Evolutionary conservation across 768 basidiomycete genomes (phyloP).

Genomic region (Boletales sp.): DNA sequence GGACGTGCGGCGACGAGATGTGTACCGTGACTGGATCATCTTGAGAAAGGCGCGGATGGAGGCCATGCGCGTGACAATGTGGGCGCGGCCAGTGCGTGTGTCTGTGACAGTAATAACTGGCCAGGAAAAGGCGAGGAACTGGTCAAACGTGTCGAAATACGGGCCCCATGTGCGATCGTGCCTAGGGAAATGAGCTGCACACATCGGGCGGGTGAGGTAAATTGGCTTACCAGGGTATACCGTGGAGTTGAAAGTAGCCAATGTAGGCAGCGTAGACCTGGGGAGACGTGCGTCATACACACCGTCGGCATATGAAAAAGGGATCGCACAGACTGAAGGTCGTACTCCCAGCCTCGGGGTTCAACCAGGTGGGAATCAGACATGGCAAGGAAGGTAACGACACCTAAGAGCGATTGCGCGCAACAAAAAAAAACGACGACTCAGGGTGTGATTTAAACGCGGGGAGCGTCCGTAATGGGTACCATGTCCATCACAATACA

Average conservation of each 20-base stretch:
- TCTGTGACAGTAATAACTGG: constrained; percentile 78
- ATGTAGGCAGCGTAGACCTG: constrained; percentile 74
- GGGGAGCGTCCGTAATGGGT: neutral
- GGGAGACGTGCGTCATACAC: neutral
- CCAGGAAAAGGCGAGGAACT: constrained; percentile 80
- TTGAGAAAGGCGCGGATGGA: constrained; percentile 73
- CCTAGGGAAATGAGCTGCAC: constrained; percentile 36
- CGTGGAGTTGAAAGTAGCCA: constrained; percentile 70
- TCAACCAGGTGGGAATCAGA: constrained; percentile 72
- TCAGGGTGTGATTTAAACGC: too few relatives aligned
- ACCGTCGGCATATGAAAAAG: neutral
- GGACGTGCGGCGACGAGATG: too few relatives aligned
- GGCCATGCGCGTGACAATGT: constrained; percentile 73
- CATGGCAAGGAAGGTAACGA: constrained; percentile 32
- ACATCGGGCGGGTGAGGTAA: too few relatives aligned
- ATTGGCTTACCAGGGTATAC: constrained; percentile 55
- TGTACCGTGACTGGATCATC: constrained; percentile 79
- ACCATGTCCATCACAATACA: too few relatives aligned
- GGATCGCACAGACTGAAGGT: constrained; percentile 66
- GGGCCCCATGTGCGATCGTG: constrained; percentile 80
- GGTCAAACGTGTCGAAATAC: constrained; percentile 73
- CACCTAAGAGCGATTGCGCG: neutral
- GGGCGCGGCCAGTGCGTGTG: constrained; percentile 62
- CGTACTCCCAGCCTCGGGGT: constrained; percentile 75
- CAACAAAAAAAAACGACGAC: neutral